These are phyloP conservation scores for Aurantiochytrium sp. DNA, from an alignment of 108 stramenopile genomes.

Conservation along the genomic window DNA sequence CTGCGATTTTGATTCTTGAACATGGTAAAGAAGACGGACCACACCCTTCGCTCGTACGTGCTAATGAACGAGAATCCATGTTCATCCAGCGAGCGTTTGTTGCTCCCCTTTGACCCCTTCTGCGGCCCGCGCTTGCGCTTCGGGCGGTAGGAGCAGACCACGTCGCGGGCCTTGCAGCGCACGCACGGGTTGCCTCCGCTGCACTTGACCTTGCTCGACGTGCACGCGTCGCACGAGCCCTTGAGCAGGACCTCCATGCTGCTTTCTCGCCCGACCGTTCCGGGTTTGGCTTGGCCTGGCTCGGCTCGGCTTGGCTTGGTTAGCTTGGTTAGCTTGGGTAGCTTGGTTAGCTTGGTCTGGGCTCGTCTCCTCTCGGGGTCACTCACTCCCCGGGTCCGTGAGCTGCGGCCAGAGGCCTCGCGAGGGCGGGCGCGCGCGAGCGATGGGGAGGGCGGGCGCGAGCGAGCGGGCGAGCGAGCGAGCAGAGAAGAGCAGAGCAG, in stretches of 20 bases:
- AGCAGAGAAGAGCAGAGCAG: no score
- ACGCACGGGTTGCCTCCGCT: background rate
- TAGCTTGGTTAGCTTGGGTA: no score
- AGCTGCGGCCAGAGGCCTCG: no score
- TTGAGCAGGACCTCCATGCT: background rate
- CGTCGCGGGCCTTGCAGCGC: background rate
- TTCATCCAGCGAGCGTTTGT: background rate
- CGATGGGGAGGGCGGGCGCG: no score
- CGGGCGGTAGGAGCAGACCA: background rate
- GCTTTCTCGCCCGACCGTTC: no score
- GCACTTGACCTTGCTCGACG: slow-evolving; percentile 3
- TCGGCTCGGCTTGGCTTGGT: no score
- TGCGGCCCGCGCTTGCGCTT: slow-evolving; percentile 17
- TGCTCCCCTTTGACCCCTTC: background rate
- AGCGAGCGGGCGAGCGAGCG: no score
- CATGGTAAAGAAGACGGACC: slow-evolving; percentile 18
- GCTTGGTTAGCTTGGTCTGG: no score
- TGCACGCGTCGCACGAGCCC: background rate
- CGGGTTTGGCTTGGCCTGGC: no score
- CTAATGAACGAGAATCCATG: background rate
- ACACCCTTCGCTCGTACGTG: background rate
- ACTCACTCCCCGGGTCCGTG: no score
- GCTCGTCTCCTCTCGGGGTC: no score
- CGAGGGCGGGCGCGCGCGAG: no score
- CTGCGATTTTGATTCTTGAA: slow-evolving; percentile 1